Conservation (phyloP, 2,329 filamentous ascomycete species). For the Ascochyta clinopodiicola region DNA sequence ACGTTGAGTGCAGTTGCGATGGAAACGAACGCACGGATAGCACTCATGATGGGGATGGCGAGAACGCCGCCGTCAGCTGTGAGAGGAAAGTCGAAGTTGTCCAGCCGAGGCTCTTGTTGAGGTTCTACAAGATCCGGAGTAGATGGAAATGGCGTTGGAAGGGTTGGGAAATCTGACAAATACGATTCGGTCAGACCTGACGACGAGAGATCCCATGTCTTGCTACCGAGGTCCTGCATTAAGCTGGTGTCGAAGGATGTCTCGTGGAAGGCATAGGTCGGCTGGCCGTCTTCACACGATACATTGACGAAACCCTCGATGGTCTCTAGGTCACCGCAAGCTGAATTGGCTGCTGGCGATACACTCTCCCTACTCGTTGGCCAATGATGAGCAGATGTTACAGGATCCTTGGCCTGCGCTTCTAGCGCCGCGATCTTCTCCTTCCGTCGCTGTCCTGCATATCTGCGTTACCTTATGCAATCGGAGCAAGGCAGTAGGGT, state of each 20-base stretch:
- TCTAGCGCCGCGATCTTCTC: slow-evolving; percentile 36
- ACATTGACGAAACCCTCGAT: background rate
- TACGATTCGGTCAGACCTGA: background rate
- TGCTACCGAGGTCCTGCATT: background rate
- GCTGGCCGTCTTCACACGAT: background rate
- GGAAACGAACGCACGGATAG: slow-evolving; percentile 19
- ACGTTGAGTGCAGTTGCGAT: slow-evolving; percentile 27
- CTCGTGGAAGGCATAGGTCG: background rate
- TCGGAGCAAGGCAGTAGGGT: background rate
- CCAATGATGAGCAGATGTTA: background rate
- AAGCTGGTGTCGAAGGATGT: background rate
- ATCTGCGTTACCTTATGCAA: background rate
- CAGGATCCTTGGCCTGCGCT: slow-evolving; percentile 24
- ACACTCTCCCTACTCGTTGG: background rate
- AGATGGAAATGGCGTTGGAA: slow-evolving; percentile 3
- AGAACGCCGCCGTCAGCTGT: slow-evolving; percentile 27
- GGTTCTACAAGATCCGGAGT: background rate
- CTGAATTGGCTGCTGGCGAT: background rate
- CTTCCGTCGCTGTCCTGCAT: slow-evolving; percentile 33
- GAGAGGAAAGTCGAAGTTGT: slow-evolving; percentile 16
- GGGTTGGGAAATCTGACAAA: background rate
- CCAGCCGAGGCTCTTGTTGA: background rate
- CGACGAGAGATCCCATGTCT: background rate
- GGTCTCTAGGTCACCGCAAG: too few relatives aligned
- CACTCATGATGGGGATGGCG: slow-evolving; percentile 51